Base-by-base conservation (phyloP, 1,139 yeast species). In the Geotrichum carabidarum region DNA sequence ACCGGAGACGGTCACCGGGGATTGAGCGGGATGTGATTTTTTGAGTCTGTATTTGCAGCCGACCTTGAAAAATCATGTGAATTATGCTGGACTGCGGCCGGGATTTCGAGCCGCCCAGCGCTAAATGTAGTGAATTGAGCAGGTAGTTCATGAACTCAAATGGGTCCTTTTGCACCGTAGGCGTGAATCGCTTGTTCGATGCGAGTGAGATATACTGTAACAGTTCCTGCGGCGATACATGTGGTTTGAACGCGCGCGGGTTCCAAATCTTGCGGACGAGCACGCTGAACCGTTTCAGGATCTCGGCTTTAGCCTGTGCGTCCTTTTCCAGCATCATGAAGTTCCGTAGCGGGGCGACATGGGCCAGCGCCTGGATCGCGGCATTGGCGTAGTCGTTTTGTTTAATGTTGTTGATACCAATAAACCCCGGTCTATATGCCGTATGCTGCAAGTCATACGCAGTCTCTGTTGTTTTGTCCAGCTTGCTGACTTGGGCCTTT, bases 181-280 rank as follows among this genome's bases (percentile, higher is more conserved):
- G 59, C 1, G 76, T 65, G 62, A 78, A 79, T 44, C 68, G 65
- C 57, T 76, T 77, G 48, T 75, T 74, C 0, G 84, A 75, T 15
- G 65, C 56, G 0, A 69, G 61, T 0, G 78, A 68, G 1, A 84
- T 68, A 54, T 69, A 71, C 59, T 81, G 83, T 50, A 84, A 67
- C 12, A 86, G 70, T 51, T 83, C 88, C 62, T 81, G 85, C 0
- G 90, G 85, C 0, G 93, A 82, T 1, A 85, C 74, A 64, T 84
- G 89, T 2, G 76, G 68, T 58, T 78, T 78, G 66, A 81, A 82
- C 27, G 86, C 71, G 44, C 71, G 69, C 0, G 78, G 72, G 5
- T 84, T 84, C 93, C 93, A 87, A 5, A 84, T 51, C 58, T 82
- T 83, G 56, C 84, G 74, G 0, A 79, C 63, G 31, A 85, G 66